Conservation (phyloP, 2,329 filamentous ascomycete genomes). For the Raffaelea ambrosiae region DNA sequence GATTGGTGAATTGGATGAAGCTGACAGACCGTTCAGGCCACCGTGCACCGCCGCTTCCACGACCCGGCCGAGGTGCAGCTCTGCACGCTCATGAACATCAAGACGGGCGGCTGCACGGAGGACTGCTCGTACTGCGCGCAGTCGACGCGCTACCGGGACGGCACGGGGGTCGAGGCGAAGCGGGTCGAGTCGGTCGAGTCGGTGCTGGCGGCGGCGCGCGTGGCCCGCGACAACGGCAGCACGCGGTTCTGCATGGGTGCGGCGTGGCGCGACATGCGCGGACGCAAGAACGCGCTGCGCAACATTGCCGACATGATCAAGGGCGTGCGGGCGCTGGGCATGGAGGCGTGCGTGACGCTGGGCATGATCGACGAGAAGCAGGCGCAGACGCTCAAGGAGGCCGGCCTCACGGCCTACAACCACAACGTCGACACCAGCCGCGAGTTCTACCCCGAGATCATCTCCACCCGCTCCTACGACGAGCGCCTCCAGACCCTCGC, state of each 20-base stretch:
- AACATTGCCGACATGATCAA: slow-evolving; percentile 83
- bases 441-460: slow-evolving; percentile 80
- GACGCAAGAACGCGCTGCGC: slow-evolving; percentile 71
- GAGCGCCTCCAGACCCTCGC: slow-evolving; percentile 73
- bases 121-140: slow-evolving; percentile 93
- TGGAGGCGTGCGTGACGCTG: slow-evolving; percentile 90
- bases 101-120: slow-evolving; percentile 84
- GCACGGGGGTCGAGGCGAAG: slow-evolving; percentile 70
- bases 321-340: slow-evolving; percentile 70
- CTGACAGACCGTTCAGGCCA: slow-evolving; percentile 51
- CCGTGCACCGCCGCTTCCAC: slow-evolving; percentile 78
- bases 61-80: slow-evolving; percentile 77
- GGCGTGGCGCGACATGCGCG: slow-evolving; percentile 89
- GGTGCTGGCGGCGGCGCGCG: slow-evolving; percentile 68
- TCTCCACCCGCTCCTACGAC: slow-evolving; percentile 79
- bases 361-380: slow-evolving; percentile 83
- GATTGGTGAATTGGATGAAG: too few species aligned
- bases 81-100: slow-evolving; percentile 95
- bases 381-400: slow-evolving; percentile 72
- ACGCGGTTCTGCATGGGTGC: slow-evolving; percentile 94
- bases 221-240: slow-evolving; percentile 74
- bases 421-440: slow-evolving; percentile 88
- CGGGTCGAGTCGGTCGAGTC: slow-evolving; percentile 73
- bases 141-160: slow-evolving; percentile 69
- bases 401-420: slow-evolving; percentile 85